phyloP scores from a whole-genome alignment of 768 basidiomycete species.

The Amanita rubescens region DNA sequence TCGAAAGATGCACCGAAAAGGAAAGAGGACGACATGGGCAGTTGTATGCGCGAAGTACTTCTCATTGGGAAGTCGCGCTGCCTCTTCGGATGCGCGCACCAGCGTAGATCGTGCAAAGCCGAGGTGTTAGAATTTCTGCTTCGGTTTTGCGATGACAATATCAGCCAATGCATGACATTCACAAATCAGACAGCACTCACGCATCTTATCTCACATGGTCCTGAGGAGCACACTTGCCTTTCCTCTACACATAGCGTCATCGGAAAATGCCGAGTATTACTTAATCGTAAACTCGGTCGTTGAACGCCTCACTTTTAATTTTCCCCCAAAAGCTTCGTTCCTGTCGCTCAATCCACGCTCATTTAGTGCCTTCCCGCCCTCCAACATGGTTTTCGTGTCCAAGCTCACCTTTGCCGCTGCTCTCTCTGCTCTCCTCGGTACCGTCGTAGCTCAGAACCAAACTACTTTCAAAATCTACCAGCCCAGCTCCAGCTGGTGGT shows the following conservation, averaged over 20 bases:
- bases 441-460: background rate
- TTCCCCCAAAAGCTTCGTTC: background rate
- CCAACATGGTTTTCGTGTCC: conserved; percentile 6
- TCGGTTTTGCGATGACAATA: too few relatives aligned
- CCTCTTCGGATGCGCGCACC: background rate
- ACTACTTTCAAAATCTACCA: conserved; percentile 1
- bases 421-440: background rate
- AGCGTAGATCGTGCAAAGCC: background rate
- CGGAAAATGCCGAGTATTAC: conserved; percentile 5
- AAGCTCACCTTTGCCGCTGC: conserved; percentile 1
- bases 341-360: conserved; percentile 7
- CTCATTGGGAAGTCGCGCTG: background rate
- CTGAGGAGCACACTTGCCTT: too few relatives aligned
- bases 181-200: too few relatives aligned
- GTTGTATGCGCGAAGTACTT: conserved; percentile 3
- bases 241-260: too few relatives aligned
- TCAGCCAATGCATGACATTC: too few relatives aligned
- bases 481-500: conserved; percentile 4
- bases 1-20: conserved; percentile 2
- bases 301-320: background rate
- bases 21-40: conserved; percentile 3
- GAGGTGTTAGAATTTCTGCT: conserved; percentile 2
- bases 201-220: too few relatives aligned
- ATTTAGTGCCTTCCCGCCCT: background rate
- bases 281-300: background rate